These are phyloP conservation scores for Phoma herbarum DNA, from an alignment of 2,329 filamentous ascomycete species.

Conservation along the genomic window DNA sequence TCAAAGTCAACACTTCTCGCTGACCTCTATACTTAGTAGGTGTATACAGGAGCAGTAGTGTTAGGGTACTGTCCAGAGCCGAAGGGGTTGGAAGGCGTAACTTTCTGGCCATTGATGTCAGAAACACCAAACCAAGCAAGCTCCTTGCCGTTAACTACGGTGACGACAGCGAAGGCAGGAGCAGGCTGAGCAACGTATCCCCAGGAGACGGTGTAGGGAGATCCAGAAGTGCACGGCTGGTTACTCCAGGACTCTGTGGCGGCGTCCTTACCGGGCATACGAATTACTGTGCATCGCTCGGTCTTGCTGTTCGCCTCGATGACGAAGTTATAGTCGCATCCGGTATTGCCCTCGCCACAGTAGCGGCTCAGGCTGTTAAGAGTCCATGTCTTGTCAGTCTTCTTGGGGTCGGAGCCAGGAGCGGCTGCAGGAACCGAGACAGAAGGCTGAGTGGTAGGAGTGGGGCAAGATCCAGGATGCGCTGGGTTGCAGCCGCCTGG, in stretches of 20 bases:
- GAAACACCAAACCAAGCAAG: constrained; percentile 29
- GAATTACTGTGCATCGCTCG: constrained; percentile 26
- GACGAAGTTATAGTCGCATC: constrained; percentile 32
- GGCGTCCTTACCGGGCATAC: constrained; percentile 26
- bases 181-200: constrained; percentile 24
- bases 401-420: constrained; percentile 17
- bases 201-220: constrained; percentile 24
- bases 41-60: constrained; percentile 20
- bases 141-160: constrained; percentile 23
- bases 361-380: constrained; percentile 24
- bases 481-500: constrained; percentile 18
- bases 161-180: constrained; percentile 25
- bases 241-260: constrained; percentile 26
- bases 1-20: not conserved
- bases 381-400: constrained; percentile 26
- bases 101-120: constrained; percentile 25
- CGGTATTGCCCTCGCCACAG: constrained; percentile 24
- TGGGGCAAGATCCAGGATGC: constrained; percentile 9
- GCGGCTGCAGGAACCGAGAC: constrained; percentile 1
- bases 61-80: constrained; percentile 23
- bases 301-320: constrained; percentile 23
- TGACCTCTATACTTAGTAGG: constrained; percentile 8
- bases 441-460: not conserved
- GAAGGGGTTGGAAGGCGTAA: constrained; percentile 24
- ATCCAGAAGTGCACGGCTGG: constrained; percentile 21